Evolutionary conservation across 2,329 filamentous ascomycete species (phyloP), one percentile per base, ranked within the genome.

Genomic region (Sporothrix pallida): DNA sequence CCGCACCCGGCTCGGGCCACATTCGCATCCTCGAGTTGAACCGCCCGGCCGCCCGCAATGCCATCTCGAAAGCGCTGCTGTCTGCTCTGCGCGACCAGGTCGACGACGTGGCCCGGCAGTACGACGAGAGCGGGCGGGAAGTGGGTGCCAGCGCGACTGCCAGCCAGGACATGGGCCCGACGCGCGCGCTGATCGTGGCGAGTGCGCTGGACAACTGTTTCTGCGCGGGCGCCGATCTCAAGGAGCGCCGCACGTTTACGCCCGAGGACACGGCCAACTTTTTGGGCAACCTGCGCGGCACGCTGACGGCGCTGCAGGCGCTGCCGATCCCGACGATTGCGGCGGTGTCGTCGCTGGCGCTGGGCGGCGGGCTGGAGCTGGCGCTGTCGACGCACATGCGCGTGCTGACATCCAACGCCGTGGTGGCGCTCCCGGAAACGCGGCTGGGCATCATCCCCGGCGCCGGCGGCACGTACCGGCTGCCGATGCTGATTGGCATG

Each of bases 191-290:
- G 77, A 89, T 99, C 56, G 78, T 99, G 17, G 92, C 93, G 12
- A 97, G 93, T 79, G 93, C 93, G 56, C 88, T 93, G n/a, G 93
- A 98, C 78, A 86, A 89, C 31, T 92, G 91, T 78, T 99, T 99
- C 82, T 99, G 96, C 82, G 94, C 96, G 0, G 96, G 96, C 52
- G 96, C 96, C 3, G 96, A 99, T 80, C 83, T 99, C 79, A 98
- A 98, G 81, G 95, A 98, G 85, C 86, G 95, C 42, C 87, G 88
- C 74, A 88, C 87, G 3, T 96, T 98, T 82, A 91, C 89, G 0
- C 87, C 86, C 75, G 88, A 94, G 78, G 92, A 98, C 77, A 97
- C 94, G 2, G 85, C 88, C 52, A 86, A 89, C 37, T 99, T 99
- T 85, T 90, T 99, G 48, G 80, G 86, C 62, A 87, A 88, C 79